A percentile compares a stretch with the other conserved stretches of the same genome.
Evolutionary conservation across 1,284 basidiomycete genomes (phyloP).

Genomic region (Waitea zeae): DNA sequence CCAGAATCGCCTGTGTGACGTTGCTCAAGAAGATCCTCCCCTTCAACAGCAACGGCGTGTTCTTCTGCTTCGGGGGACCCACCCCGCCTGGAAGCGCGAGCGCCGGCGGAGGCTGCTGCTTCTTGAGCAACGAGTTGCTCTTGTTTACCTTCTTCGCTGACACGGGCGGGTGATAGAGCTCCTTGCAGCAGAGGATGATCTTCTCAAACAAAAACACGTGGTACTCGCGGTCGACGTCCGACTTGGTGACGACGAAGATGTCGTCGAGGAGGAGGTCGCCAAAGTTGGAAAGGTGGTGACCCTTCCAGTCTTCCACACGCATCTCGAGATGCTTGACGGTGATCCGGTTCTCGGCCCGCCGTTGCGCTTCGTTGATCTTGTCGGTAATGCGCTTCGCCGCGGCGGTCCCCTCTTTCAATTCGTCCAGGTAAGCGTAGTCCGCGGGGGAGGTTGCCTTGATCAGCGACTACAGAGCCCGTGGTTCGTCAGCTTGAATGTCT

Average conservation of each 20-base stretch:
- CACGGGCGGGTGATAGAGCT: conserved; percentile 31
- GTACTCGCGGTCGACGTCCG: conserved; percentile 93
- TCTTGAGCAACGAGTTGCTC: conserved; percentile 66
- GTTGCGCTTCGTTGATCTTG: conserved; percentile 90
- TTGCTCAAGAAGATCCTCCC: conserved; percentile 97
- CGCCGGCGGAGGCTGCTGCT: conserved; percentile 30
- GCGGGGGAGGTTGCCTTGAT: conserved; percentile 56
- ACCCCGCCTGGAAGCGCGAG: conserved; percentile 25
- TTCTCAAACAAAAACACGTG: conserved; percentile 98
- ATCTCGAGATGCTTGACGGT: conserved; percentile 81
- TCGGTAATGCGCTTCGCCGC: conserved; percentile 89
- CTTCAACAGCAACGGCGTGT: conserved; percentile 77
- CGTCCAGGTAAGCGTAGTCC: conserved; percentile 61
- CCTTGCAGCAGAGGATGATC: conserved; percentile 98
- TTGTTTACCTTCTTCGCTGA: conserved; percentile 47
- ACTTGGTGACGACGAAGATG: conserved; percentile 91
- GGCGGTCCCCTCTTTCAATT: conserved; percentile 71
- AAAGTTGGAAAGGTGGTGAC: conserved; percentile 88
- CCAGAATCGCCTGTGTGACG: conserved; percentile 63
- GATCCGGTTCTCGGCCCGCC: conserved; percentile 72
- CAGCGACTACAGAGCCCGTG: conserved; percentile 37
- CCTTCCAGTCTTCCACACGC: conserved; percentile 98
- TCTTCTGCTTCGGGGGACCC: conserved; percentile 49
- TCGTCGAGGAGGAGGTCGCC: conserved; percentile 89
- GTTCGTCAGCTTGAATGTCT: conserved; percentile 4